Base-by-base conservation (phyloP, 768 basidiomycete genomes). In the Coprinopsis sp. region DNA sequence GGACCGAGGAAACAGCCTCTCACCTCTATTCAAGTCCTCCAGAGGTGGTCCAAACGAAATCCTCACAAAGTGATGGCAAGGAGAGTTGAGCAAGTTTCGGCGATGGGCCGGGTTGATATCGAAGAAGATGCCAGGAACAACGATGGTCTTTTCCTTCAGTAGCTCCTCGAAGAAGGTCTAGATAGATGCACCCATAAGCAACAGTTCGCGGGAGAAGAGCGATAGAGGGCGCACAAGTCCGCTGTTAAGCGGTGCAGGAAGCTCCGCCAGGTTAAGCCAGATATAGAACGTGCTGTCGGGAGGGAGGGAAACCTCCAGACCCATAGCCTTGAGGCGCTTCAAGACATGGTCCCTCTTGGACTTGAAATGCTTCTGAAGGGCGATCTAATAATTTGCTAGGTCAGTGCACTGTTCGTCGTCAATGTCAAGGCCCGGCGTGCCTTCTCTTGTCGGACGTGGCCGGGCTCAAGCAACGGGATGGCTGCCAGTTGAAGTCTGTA, bases 161-260 rank as follows among this genome's bases (percentile, higher is more conserved):
- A 92, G 71, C 64, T 93, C 92, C 59, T 95, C 92, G 59, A 97
- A 97, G 79, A 97, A 95, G 4, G 88, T 90, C 79, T 83, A 29
- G 2, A 25, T 10, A 34, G 34, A 14, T 6, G 25, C 11, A 18
- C 42, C 16, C 27, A 18, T n/a, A 37, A 33, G 47, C 41, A 10
- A 31, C 3, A 36, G 14, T 11, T 30, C n/a, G 1, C 36, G 8
- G 10, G 6, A 36, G 10, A 46, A 13, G 5, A 29, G 30, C 18
- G 30, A 37, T 25, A 37, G 29, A 23, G 12, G 27, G 58, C 67
- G 5, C 51, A 88, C 86, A 58, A 96, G 68, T 16, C 93, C 93
- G 57, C 90, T 91, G 68, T 92, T 91, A 34, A 96, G 61, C 6
- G 94, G 94, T 4, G 79, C 55, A 7, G 90, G 87, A 37, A 96